A percentile compares a stretch with the other conserved stretches of the same genome.
Conservation (phyloP, 2,329 filamentous ascomycete genomes). For the Xylaria sp. region DNA sequence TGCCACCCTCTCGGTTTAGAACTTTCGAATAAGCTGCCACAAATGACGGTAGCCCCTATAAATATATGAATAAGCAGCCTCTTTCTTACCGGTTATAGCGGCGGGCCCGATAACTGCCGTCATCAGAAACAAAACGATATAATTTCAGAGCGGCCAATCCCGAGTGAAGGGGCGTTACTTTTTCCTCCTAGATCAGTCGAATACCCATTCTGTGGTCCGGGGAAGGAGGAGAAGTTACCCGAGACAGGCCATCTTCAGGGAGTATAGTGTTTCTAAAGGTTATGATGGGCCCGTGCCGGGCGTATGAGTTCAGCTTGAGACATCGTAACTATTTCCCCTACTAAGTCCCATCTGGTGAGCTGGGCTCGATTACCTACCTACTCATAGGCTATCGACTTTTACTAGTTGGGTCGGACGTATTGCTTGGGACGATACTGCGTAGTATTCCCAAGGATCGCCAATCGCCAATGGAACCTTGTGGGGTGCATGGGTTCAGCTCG, state of each 20-base stretch:
- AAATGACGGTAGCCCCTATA: not conserved
- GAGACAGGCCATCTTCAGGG: not conserved
- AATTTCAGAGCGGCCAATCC: slow-evolving; percentile 1
- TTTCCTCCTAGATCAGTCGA: not conserved
- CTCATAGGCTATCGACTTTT: too few relatives aligned
- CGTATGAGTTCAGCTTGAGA: slow-evolving; percentile 5
- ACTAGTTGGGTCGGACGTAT: too few relatives aligned
- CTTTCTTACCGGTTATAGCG: not conserved
- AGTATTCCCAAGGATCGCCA: not conserved
- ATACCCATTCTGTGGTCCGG: not conserved
- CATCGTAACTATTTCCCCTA: not conserved
- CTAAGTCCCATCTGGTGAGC: not conserved
- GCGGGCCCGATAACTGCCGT: not conserved
- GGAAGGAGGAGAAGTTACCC: not conserved
- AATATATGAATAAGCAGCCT: not conserved
- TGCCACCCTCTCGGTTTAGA: not conserved
- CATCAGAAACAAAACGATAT: too few relatives aligned
- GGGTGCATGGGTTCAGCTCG: slow-evolving; percentile 10
- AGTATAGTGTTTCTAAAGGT: not conserved
- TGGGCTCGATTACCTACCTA: too few relatives aligned
- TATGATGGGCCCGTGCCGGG: not conserved
- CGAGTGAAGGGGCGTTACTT: not conserved
- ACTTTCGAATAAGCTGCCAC: not conserved
- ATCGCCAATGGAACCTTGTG: not conserved
- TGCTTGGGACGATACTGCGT: not conserved